Base-by-base conservation (phyloP, 805 yeast species). In the Saccharomycopsis schoenii region DNA sequence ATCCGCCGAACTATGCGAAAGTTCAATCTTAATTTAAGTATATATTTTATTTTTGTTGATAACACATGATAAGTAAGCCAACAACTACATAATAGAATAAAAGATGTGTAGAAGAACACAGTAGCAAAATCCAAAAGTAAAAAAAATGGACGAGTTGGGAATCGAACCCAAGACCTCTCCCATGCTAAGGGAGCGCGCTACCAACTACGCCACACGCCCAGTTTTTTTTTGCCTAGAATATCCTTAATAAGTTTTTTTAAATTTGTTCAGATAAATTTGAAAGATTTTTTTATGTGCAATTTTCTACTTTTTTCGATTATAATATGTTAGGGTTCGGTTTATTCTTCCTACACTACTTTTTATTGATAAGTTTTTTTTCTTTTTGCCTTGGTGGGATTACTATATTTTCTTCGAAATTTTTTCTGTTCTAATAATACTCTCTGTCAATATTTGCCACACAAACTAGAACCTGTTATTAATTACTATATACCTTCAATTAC, bases 1-100 rank as follows among this genome's bases (percentile, higher is more conserved):
- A 91, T 66, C 98, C 99, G 2, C 99, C 99, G 39, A 90, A 89
- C 69, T 94, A 94, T 72, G 97, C 97, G 9, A 94, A 94, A 72
- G 98, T 94, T 51, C 98, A 92, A 71, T 94, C 56, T 21, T 47
- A 12, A 47, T 5, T 11, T 29, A n/a, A 9, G 17, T 29, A 54
- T 14, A 34, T 54, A 54, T 4, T 19, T 14, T 9, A 37, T 56
- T 56, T 21, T 19, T 39, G 62, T n/a, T n/a, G n/a, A n/a, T n/a
- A n/a, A 21, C 9, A 21, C 1, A 9, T 19, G 11, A 9, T 4
- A 29, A 29, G 34, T 29, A 29, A 17, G 25, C 24, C n/a, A 9
- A 15, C 21, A 15, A 17, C 17, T 15, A 17, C 6, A 17, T 42
- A 42, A 4, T 42, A 42, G 41, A 37, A 37, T n/a, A 41, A 41